Evolutionary conservation across 768 basidiomycete species (phyloP).

Genomic region (Suillus paluster): DNA sequence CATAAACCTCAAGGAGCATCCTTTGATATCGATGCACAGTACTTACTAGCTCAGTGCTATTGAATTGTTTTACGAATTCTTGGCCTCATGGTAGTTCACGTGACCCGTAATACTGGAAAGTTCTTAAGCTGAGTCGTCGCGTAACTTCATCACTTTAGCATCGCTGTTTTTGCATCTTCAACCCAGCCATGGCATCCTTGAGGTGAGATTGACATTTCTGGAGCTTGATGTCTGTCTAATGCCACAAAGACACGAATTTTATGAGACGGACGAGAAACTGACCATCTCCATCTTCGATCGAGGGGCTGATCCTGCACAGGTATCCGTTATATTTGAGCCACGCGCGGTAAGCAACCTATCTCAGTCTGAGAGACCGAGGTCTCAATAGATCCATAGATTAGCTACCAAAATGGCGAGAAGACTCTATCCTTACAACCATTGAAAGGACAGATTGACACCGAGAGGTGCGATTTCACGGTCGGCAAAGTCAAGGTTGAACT

Average conservation of each 20-base stretch:
- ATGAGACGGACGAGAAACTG: conserved; percentile 80
- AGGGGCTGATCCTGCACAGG: conserved; percentile 66
- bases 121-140: conserved; percentile 17
- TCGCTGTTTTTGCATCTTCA: conserved; percentile 2
- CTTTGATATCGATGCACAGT: neutral
- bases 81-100: conserved; percentile 19
- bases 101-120: conserved; percentile 30
- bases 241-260: conserved; percentile 74
- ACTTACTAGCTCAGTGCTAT: neutral
- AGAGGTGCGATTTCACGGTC: conserved; percentile 64
- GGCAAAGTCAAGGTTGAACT: conserved; percentile 91
- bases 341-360: conserved; percentile 51
- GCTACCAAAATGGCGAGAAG: conserved; percentile 72
- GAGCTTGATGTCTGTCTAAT: neutral
- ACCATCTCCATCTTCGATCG: conserved; percentile 80
- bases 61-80: neutral
- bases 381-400: conserved; percentile 13
- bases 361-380: neutral
- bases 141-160: neutral
- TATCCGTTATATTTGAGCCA: conserved; percentile 65
- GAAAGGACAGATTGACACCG: conserved; percentile 77
- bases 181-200: conserved; percentile 27
- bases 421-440: conserved; percentile 77
- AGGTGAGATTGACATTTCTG: conserved; percentile 23
- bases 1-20: neutral